These are phyloP conservation scores for Erythrobasidium hasegawianum DNA, from an alignment of 1,284 basidiomycete species.

Conservation along the genomic window DNA sequence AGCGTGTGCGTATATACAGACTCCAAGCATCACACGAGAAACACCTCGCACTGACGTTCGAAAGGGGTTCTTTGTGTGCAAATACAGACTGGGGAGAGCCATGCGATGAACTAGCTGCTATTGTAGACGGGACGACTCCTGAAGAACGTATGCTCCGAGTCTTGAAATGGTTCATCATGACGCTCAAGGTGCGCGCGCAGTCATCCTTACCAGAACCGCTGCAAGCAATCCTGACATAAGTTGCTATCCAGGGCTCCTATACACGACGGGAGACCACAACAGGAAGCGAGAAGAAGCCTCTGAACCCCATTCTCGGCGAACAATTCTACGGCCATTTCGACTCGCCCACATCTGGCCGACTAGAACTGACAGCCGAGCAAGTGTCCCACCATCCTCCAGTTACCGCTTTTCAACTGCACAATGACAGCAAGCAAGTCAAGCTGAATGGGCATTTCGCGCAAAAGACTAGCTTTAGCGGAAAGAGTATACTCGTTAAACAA, in stretches of 20 bases:
- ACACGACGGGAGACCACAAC: constrained; percentile 45
- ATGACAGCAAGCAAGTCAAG: constrained; percentile 70
- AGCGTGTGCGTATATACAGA: constrained; percentile 62
- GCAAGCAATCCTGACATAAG: too few relatives aligned
- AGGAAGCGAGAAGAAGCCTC: constrained; percentile 63
- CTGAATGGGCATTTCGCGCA: constrained; percentile 90
- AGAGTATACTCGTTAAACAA: constrained; percentile 85
- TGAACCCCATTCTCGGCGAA: constrained; percentile 46
- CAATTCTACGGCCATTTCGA: constrained; percentile 93
- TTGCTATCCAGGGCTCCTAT: constrained; percentile 43
- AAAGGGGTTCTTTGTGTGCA: neutral
- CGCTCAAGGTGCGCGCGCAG: constrained; percentile 34
- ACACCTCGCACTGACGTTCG: neutral
- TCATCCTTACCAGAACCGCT: too few relatives aligned
- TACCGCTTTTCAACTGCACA: constrained; percentile 64
- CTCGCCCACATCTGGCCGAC: constrained; percentile 63
- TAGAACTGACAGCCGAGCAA: constrained; percentile 91
- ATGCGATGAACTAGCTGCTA: constrained; percentile 74
- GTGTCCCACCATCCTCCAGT: constrained; percentile 80
- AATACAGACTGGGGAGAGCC: constrained; percentile 90
- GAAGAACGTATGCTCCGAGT: constrained; percentile 72
- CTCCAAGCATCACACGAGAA: neutral
- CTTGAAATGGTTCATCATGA: constrained; percentile 82
- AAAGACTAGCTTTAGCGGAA: constrained; percentile 71
- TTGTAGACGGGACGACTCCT: constrained; percentile 67